Evolutionary conservation across 2,329 filamentous ascomycete genomes (phyloP).

Genomic region (Colletotrichum eremochloae): DNA sequence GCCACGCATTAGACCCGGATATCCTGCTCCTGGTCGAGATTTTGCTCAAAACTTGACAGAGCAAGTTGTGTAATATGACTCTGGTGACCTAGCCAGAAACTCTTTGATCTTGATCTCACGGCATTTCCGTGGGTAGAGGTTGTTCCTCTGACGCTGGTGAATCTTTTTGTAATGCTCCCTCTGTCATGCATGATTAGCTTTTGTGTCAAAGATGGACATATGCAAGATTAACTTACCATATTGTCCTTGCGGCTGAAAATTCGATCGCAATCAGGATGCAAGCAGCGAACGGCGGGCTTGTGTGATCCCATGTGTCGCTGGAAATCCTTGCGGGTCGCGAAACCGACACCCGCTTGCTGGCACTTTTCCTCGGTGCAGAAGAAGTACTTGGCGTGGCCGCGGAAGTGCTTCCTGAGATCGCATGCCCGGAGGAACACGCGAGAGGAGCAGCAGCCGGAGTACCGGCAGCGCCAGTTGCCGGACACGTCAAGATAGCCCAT

Average conservation of each 20-base stretch:
- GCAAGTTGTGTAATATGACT: conserved; percentile 19
- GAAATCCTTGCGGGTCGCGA: conserved; percentile 36
- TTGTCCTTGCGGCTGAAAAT: conserved; percentile 39
- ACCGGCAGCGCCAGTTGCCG: conserved; percentile 38
- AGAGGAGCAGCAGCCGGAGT: conserved; percentile 30
- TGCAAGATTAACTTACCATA: conserved; percentile 15
- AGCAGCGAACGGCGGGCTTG: conserved; percentile 31
- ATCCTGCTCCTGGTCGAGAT: neutral
- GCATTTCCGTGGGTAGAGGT: conserved; percentile 25
- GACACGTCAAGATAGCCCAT: conserved; percentile 36
- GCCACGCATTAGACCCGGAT: too few relatives aligned
- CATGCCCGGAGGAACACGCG: conserved; percentile 35
- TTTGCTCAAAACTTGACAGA: neutral
- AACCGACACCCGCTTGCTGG: conserved; percentile 31
- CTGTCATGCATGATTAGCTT: neutral
- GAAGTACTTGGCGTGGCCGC: conserved; percentile 35
- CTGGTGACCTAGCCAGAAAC: conserved; percentile 12
- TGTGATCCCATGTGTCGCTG: conserved; percentile 39
- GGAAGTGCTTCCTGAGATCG: conserved; percentile 34
- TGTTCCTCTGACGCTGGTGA: conserved; percentile 31
- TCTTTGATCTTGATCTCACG: conserved; percentile 5
- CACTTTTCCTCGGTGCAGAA: conserved; percentile 39
- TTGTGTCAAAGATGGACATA: neutral
- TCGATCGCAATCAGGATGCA: conserved; percentile 32
- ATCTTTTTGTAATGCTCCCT: conserved; percentile 39